Percentiles rank a stretch among this genome's conserved stretches.
phyloP scores from a whole-genome alignment of 306 rosid species.

The Boehmeria nivea region DNA sequence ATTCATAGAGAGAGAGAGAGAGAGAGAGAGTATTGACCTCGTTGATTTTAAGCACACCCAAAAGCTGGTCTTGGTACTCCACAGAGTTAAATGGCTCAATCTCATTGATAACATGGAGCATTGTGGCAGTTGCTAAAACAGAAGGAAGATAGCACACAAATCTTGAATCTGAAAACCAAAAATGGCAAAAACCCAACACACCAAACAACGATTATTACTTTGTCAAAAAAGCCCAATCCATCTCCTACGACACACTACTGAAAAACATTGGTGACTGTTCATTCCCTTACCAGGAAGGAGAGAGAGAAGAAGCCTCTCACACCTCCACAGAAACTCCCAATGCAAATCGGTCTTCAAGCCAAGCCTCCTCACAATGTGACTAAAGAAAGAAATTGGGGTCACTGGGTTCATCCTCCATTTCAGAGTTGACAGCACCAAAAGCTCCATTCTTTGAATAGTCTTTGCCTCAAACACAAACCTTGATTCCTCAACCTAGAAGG shows the following conservation, averaged over 20 bases:
- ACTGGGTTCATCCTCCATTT: constrained; percentile 92
- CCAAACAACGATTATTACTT: background rate
- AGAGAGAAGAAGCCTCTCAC: constrained; percentile 66
- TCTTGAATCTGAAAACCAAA: constrained; percentile 46
- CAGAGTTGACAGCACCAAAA: constrained; percentile 75
- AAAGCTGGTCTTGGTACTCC: constrained; percentile 60
- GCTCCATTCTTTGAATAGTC: constrained; percentile 93
- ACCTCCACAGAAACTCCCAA: constrained; percentile 66
- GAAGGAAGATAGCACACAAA: constrained; percentile 67
- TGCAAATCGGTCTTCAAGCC: constrained; percentile 63
- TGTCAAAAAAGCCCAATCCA: background rate
- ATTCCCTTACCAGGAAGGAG: constrained; percentile 49
- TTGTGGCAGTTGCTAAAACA: constrained; percentile 72
- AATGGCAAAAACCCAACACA: constrained; percentile 4
- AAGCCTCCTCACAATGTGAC: constrained; percentile 71
- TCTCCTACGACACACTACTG: background rate
- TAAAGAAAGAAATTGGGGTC: constrained; percentile 83
- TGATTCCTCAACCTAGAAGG: constrained; percentile 61
- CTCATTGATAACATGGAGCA: constrained; percentile 69
- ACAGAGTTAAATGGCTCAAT: constrained; percentile 51
- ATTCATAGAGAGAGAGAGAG: background rate
- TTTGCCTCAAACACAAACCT: constrained; percentile 73
- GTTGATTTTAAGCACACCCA: constrained; percentile 60
- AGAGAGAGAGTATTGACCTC: constrained; percentile 51
- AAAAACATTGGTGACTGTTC: background rate